Evolutionary conservation across 441 rosid species (phyloP).

Genomic region (Mallotus japonicus): DNA sequence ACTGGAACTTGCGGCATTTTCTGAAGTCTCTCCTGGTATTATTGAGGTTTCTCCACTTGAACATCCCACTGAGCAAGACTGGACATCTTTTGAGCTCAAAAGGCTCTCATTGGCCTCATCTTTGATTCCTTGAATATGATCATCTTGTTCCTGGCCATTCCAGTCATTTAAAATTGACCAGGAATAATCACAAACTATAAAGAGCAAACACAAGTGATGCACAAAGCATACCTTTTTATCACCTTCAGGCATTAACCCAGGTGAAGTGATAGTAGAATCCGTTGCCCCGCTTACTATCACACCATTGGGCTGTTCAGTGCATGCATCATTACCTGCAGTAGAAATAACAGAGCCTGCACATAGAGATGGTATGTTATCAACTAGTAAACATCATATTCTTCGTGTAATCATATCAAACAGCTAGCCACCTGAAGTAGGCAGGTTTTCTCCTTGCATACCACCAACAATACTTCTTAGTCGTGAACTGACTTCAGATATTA

Average conservation of each 20-base stretch:
- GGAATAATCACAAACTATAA: neutral
- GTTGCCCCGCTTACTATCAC: slow-evolving; percentile 18
- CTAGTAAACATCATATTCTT: neutral
- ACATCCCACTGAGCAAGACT: slow-evolving; percentile 27
- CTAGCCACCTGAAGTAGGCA: slow-evolving; percentile 49
- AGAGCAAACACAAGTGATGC: neutral
- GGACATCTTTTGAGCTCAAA: slow-evolving; percentile 32
- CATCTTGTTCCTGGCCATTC: slow-evolving; percentile 29
- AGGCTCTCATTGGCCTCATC: slow-evolving; percentile 26
- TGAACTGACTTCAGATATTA: slow-evolving; percentile 45
- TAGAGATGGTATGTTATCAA: slow-evolving; percentile 20
- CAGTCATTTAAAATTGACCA: slow-evolving; percentile 20
- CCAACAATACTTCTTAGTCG: slow-evolving; percentile 42
- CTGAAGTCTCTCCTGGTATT: slow-evolving; percentile 37
- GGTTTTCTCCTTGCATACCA: slow-evolving; percentile 51
- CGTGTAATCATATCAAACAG: neutral
- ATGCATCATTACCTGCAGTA: slow-evolving; percentile 24
- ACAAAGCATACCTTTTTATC: slow-evolving; percentile 46
- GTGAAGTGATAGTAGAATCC: slow-evolving; percentile 32
- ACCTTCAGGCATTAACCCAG: slow-evolving; percentile 28
- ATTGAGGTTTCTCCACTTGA: slow-evolving; percentile 28
- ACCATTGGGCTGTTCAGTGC: slow-evolving; percentile 20
- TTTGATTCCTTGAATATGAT: slow-evolving; percentile 26
- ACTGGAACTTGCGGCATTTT: slow-evolving; percentile 37
- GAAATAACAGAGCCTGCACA: slow-evolving; percentile 36